Evolutionary conservation across 2,329 filamentous ascomycete genomes (phyloP).

Genomic region (Fusarium bulbicola): DNA sequence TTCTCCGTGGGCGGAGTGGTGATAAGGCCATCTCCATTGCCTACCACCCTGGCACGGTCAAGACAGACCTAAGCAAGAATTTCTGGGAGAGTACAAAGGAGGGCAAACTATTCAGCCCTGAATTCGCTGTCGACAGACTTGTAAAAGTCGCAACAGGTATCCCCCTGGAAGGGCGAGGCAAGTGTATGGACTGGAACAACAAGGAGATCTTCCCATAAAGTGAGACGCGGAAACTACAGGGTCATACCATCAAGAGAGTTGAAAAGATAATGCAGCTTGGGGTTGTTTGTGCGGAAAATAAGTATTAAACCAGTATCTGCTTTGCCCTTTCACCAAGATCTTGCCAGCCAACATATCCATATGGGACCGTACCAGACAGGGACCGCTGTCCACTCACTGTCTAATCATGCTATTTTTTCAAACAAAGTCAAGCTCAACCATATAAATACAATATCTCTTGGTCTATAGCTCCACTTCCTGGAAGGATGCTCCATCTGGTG

Average conservation of each 20-base stretch:
- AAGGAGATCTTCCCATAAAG: slow-evolving; percentile 55
- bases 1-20: slow-evolving; percentile 65
- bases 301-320: slow-evolving; percentile 38
- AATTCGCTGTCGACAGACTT: slow-evolving; percentile 72
- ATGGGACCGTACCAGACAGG: slow-evolving; percentile 8
- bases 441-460: not conserved
- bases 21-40: slow-evolving; percentile 73
- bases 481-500: slow-evolving; percentile 68
- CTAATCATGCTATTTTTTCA: slow-evolving; percentile 6
- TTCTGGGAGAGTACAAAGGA: slow-evolving; percentile 74
- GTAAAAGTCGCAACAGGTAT: slow-evolving; percentile 65
- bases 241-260: not conserved
- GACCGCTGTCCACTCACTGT: slow-evolving; percentile 1
- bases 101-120: slow-evolving; percentile 71
- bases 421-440: not conserved
- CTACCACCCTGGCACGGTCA: slow-evolving; percentile 84
- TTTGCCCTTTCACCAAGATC: slow-evolving; percentile 24
- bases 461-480: slow-evolving; percentile 68
- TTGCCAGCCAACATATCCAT: slow-evolving; percentile 20
- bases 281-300: not conserved
- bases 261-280: not conserved
- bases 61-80: slow-evolving; percentile 74
- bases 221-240: not conserved
- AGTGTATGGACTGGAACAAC: slow-evolving; percentile 76
- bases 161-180: slow-evolving; percentile 63